Evolutionary conservation across 208 protist species (phyloP).

Genomic region (Crithidia sp.): DNA sequence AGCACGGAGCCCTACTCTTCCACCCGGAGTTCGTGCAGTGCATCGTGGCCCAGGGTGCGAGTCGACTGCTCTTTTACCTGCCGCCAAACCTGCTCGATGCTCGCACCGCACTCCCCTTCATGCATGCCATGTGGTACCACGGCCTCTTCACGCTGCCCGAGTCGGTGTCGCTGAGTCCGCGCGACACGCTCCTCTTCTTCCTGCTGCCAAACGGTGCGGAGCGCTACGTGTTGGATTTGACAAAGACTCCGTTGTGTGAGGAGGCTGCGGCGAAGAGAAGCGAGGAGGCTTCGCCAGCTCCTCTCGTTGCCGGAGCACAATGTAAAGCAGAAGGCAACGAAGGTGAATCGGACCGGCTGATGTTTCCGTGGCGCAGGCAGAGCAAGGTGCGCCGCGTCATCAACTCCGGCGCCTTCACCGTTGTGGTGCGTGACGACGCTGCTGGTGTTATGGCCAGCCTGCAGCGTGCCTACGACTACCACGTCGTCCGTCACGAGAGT

Average conservation of each 20-base stretch:
- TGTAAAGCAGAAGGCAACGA: neutral
- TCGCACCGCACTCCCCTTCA: constrained; percentile 15
- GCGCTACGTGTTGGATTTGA: constrained; percentile 52
- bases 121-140: constrained; percentile 54
- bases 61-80: constrained; percentile 37
- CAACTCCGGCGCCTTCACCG: constrained; percentile 34
- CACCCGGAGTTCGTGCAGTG: constrained; percentile 58
- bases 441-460: constrained; percentile 41
- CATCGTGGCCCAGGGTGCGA: constrained; percentile 34
- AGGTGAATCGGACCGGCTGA: neutral
- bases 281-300: too few species aligned
- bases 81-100: constrained; percentile 24
- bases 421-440: constrained; percentile 46
- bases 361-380: constrained; percentile 48
- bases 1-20: constrained; percentile 26
- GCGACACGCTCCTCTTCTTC: constrained; percentile 37
- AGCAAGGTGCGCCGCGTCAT: constrained; percentile 57
- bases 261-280: neutral
- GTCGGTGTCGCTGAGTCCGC: constrained; percentile 6
- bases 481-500: constrained; percentile 8
- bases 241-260: neutral
- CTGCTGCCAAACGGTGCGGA: constrained; percentile 40
- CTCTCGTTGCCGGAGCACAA: too few species aligned
- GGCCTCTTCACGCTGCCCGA: constrained; percentile 67
- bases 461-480: constrained; percentile 48